Conservation (phyloP, 176 grass and related monocot species). For the Themeda triandra region DNA sequence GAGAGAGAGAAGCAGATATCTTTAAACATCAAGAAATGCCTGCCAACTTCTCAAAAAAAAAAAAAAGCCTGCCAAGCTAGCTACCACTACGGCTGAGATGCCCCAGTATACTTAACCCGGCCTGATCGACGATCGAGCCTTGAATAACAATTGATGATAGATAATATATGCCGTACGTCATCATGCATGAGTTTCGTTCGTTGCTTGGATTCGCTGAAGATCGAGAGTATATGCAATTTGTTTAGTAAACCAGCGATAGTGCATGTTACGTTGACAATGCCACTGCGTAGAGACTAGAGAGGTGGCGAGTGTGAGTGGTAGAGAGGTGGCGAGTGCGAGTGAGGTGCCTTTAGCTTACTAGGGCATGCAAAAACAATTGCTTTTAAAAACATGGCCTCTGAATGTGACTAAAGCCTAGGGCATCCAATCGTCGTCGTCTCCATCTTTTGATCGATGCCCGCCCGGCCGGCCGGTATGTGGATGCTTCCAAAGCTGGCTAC, state of each 20-base stretch:
- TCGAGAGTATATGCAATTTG: not conserved
- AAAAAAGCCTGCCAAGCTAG: slow-evolving; percentile 1
- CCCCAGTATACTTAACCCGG: not conserved
- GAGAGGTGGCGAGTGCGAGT: not conserved
- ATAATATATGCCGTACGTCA: not conserved
- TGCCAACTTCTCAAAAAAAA: no score
- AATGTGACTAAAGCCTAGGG: slow-evolving; percentile 45
- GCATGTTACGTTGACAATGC: slow-evolving; percentile 39
- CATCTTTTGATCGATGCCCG: slow-evolving; percentile 20
- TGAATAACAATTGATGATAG: not conserved
- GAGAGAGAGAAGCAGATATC: not conserved
- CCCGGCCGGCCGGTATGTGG: slow-evolving; percentile 34
- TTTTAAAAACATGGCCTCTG: slow-evolving; percentile 34
- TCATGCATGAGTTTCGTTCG: slow-evolving; percentile 7
- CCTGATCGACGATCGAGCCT: not conserved
- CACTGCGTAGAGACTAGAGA: not conserved
- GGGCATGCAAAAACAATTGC: slow-evolving; percentile 28
- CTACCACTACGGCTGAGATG: not conserved
- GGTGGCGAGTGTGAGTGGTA: not conserved
- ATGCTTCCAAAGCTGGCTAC: slow-evolving; percentile 29
- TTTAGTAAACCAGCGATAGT: not conserved
- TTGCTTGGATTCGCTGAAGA: not conserved
- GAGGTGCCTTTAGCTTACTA: slow-evolving; percentile 6
- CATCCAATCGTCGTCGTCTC: not conserved
- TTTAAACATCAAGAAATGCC: slow-evolving; percentile 21